Base-by-base conservation (phyloP, 106 monocot species). In the Chionographis japonica region DNA sequence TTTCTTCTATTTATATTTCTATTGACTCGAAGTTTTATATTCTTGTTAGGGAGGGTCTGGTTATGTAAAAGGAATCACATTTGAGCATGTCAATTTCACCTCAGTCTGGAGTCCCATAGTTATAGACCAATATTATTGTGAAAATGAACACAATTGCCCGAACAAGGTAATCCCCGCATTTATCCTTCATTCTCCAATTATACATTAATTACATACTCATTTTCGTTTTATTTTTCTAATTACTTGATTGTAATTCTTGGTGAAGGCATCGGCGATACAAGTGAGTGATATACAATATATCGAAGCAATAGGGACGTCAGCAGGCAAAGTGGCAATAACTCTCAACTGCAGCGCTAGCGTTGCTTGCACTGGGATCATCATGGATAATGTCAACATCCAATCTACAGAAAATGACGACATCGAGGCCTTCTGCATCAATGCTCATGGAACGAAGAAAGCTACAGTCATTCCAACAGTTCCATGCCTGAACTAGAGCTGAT, bases 61-160 rank as follows among this genome's bases (percentile, higher is more conserved):
- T 14, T 73, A 68, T 40, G 81, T 68, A 0, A 81, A 11, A 51
- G 57, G 19, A 0, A 77, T 82, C 42, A 14, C 53, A 1, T 82
- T 82, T 40, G 63, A 65, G 18, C 12, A 73, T 18, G 40, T 68
- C 18, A 63, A 7, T 8, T 39, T 77, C 63, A 10, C 36, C 8
- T 68, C 51, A 1, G 82, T 73, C 15, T 0, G 36, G 12, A 56
- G 68, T 9, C 77, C 82, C 9, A 63, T 82, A 10, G 1, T 68
- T 10, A 77, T 82, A 36, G 77, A 82, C 40, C 82, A 82, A 18
- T 77, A 68, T 56, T 82, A 82, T 56, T 75, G 80, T 16, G 15
- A 14, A 10, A 15, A 16, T 4, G 16, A 46, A 2, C 14, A 20
- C 6, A 35, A 5, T 2, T 71, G 65, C 60, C 52, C 16, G 8